Percentiles rank a stretch among this genome's conserved stretches.
Evolutionary conservation across 1,284 basidiomycete genomes (phyloP).

Genomic region (Microbotryum saponariae): DNA sequence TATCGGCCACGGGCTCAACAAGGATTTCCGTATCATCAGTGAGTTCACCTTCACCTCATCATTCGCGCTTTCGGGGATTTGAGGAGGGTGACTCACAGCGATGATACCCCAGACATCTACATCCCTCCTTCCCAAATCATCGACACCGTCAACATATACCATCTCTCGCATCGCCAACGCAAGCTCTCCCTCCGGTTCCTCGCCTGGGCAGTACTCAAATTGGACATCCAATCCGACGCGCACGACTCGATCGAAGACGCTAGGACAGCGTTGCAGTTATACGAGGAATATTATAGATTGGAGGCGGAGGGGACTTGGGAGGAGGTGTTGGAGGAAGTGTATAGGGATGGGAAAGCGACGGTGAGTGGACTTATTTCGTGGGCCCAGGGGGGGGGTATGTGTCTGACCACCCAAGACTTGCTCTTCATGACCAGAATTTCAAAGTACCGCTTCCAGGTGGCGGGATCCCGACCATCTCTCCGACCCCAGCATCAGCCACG

Average conservation of each 20-base stretch:
- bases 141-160: conserved; percentile 94
- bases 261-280: conserved; percentile 75
- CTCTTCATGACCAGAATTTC: too few species aligned
- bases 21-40: conserved; percentile 99
- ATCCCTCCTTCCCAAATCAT: conserved; percentile 92
- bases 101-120: conserved; percentile 63
- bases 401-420: too few species aligned
- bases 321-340: conserved; percentile 69
- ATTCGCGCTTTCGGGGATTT: background rate
- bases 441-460: too few species aligned
- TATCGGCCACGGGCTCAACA: conserved; percentile 96
- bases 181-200: conserved; percentile 89
- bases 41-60: conserved; percentile 39
- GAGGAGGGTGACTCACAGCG: too few species aligned
- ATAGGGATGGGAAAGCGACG: conserved; percentile 46
- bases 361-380: conserved; percentile 2
- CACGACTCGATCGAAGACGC: conserved; percentile 95
- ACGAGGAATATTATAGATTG: conserved; percentile 70
- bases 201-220: conserved; percentile 81
- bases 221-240: conserved; percentile 84
- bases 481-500: too few species aligned
- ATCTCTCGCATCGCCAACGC: conserved; percentile 68
- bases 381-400: too few species aligned
- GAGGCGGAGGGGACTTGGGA: conserved; percentile 73
- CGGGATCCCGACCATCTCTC: too few species aligned